A percentile compares a stretch with the other conserved stretches of the same genome.
Conservation (phyloP, 768 basidiomycete species). For the Sporobolomyces pararoseus region DNA sequence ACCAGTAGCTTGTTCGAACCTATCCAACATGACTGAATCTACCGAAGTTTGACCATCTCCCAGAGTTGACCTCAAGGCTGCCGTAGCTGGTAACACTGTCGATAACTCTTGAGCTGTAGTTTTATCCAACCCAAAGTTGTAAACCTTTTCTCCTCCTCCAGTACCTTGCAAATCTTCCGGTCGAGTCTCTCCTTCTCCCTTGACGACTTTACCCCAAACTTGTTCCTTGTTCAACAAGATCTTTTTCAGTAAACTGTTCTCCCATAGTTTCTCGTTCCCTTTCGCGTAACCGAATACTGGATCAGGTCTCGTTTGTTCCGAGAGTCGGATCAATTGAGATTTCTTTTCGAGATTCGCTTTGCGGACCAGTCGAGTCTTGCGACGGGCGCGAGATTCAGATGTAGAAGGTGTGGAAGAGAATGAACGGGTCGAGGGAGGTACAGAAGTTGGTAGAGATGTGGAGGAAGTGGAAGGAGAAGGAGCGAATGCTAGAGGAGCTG, state of each 20-base stretch:
- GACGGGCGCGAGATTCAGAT: conserved; percentile 41
- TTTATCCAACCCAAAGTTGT: conserved; percentile 62
- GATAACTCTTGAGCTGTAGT: conserved; percentile 51
- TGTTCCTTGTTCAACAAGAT: conserved; percentile 33
- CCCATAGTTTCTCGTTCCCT: conserved; percentile 66
- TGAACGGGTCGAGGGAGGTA: neutral
- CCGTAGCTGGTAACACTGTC: conserved; percentile 19
- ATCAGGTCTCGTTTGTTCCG: conserved; percentile 56
- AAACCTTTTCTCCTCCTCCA: conserved; percentile 41
- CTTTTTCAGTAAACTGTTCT: conserved; percentile 57
- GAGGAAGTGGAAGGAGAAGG: conserved; percentile 9
- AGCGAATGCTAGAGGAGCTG: conserved; percentile 19
- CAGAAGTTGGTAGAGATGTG: neutral
- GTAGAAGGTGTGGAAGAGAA: conserved; percentile 44
- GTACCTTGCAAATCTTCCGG: conserved; percentile 42
- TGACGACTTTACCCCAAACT: conserved; percentile 21
- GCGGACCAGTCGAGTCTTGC: conserved; percentile 48
- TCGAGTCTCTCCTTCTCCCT: neutral
- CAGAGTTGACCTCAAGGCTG: conserved; percentile 27
- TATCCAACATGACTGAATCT: conserved; percentile 23
- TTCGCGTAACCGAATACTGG: conserved; percentile 70
- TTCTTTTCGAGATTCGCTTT: conserved; percentile 50
- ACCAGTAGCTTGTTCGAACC: conserved; percentile 25
- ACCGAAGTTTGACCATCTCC: conserved; percentile 25
- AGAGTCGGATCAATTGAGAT: conserved; percentile 49